Evolutionary conservation across 2,329 filamentous ascomycete genomes (phyloP).

Genomic region (Calcarisporium arbuscula): DNA sequence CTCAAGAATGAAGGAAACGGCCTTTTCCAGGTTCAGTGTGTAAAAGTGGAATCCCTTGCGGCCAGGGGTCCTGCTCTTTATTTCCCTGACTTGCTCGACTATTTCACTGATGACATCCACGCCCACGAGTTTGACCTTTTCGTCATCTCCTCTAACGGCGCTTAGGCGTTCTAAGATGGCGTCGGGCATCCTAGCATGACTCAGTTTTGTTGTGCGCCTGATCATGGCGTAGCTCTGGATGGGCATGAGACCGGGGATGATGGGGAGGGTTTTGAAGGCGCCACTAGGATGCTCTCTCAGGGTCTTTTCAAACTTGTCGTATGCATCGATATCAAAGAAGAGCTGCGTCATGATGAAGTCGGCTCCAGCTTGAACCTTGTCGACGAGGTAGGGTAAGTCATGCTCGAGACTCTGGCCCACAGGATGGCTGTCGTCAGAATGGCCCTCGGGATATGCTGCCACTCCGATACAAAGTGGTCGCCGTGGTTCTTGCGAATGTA

Average conservation of each 20-base stretch:
- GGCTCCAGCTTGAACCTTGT: conserved; percentile 85
- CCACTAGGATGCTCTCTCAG: conserved; percentile 78
- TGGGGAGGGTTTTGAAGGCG: conserved; percentile 76
- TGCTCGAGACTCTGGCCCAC: conserved; percentile 61
- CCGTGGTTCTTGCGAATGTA: conserved; percentile 84
- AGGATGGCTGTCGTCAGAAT: conserved; percentile 85
- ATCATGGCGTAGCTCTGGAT: conserved; percentile 97
- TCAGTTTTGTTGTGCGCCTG: conserved; percentile 87
- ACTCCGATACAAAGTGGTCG: conserved; percentile 93
- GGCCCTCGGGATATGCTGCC: conserved; percentile 90
- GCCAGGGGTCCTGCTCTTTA: conserved; percentile 49
- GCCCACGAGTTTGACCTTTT: conserved; percentile 72
- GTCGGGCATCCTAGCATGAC: conserved; percentile 75
- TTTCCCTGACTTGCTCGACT: conserved; percentile 66
- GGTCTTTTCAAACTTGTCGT: conserved; percentile 69
- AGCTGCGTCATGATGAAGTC: conserved; percentile 99
- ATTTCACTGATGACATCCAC: conserved; percentile 81
- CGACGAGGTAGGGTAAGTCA: conserved; percentile 82
- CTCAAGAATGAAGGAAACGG: conserved; percentile 88
- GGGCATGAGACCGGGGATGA: conserved; percentile 94
- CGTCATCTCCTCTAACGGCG: conserved; percentile 70
- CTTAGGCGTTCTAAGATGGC: conserved; percentile 65
- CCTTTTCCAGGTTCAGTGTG: conserved; percentile 92
- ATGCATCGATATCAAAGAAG: conserved; percentile 86
- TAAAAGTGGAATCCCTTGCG: conserved; percentile 93